These are phyloP conservation scores for Schoenoplectus tabernaemontani DNA, from an alignment of 202 grass and related monocot species.

Conservation along the genomic window DNA sequence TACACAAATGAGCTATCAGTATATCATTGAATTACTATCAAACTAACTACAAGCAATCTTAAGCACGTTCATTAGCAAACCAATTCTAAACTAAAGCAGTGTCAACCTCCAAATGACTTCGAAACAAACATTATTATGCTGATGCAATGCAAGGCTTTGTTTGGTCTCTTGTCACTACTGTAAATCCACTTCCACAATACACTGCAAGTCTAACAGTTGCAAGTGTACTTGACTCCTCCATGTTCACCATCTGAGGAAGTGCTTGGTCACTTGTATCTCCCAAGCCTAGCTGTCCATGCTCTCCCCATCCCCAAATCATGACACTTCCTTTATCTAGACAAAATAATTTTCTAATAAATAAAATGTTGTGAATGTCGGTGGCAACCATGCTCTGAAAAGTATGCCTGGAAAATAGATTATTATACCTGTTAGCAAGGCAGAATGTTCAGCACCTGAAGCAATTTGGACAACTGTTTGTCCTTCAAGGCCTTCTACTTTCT, in stretches of 20 bases:
- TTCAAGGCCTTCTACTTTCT: slow-evolving; percentile 29
- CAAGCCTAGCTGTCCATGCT: slow-evolving; percentile 84
- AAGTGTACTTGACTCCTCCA: slow-evolving; percentile 14
- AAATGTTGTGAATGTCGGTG: neutral
- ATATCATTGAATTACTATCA: too few relatives aligned
- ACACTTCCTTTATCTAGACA: slow-evolving; percentile 44
- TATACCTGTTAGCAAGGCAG: slow-evolving; percentile 60
- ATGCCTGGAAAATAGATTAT: neutral
- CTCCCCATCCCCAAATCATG: slow-evolving; percentile 95
- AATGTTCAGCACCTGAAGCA: slow-evolving; percentile 82
- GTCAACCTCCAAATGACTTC: neutral
- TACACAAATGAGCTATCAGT: too few relatives aligned
- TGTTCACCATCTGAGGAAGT: slow-evolving; percentile 45
- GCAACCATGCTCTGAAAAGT: neutral
- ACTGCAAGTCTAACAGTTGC: slow-evolving; percentile 20
- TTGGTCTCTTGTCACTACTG: slow-evolving; percentile 25
- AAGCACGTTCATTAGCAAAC: too few relatives aligned
- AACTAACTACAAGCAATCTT: too few relatives aligned
- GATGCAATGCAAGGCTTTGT: neutral
- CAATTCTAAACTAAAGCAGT: too few relatives aligned
- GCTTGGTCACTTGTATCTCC: slow-evolving; percentile 47
- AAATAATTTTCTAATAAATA: neutral
- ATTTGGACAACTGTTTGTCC: slow-evolving; percentile 45
- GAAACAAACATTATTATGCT: neutral
- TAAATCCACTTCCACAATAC: slow-evolving; percentile 86